These are phyloP conservation scores for Hypoxylon sp. DNA, from an alignment of 2,329 filamentous ascomycete genomes.

Conservation along the genomic window DNA sequence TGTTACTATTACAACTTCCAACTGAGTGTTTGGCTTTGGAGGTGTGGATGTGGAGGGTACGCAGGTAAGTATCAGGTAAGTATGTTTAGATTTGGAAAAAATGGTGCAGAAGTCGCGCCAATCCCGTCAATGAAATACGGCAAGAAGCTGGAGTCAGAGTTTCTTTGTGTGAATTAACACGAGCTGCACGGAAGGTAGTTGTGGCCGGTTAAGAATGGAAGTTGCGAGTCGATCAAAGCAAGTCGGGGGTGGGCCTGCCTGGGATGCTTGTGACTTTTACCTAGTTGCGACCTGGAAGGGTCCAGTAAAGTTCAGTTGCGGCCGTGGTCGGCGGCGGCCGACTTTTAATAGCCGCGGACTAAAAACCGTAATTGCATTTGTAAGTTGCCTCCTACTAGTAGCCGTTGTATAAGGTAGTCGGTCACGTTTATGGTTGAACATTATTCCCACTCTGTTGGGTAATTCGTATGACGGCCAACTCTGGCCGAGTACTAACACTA, in stretches of 20 bases:
- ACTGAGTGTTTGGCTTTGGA: not conserved
- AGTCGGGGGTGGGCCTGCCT: constrained; percentile 27
- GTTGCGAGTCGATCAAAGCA: constrained; percentile 32
- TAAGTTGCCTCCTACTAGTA: constrained; percentile 21
- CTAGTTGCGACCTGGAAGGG: constrained; percentile 28
- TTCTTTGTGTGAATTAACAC: constrained; percentile 17
- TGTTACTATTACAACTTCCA: constrained; percentile 5
- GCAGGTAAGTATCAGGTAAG: not conserved
- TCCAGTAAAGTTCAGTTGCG: constrained; percentile 31
- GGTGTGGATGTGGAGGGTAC: not conserved
- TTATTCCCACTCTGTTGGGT: constrained; percentile 7
- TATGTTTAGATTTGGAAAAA: not conserved
- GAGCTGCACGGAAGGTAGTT: constrained; percentile 10
- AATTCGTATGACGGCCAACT: constrained; percentile 5
- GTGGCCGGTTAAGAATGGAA: constrained; percentile 25
- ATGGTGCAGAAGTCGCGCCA: not conserved
- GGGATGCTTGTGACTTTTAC: constrained; percentile 30
- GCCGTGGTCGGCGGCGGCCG: constrained; percentile 38
- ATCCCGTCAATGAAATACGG: constrained; percentile 5
- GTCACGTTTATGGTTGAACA: constrained; percentile 9
- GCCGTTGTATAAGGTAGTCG: constrained; percentile 7
- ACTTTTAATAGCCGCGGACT: constrained; percentile 24
- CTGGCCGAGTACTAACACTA: not conserved
- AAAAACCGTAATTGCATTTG: constrained; percentile 12
- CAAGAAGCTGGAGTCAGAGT: constrained; percentile 3